Evolutionary conservation across 345 rosid genomes (phyloP).

Genomic region (Sisymbrium irio): DNA sequence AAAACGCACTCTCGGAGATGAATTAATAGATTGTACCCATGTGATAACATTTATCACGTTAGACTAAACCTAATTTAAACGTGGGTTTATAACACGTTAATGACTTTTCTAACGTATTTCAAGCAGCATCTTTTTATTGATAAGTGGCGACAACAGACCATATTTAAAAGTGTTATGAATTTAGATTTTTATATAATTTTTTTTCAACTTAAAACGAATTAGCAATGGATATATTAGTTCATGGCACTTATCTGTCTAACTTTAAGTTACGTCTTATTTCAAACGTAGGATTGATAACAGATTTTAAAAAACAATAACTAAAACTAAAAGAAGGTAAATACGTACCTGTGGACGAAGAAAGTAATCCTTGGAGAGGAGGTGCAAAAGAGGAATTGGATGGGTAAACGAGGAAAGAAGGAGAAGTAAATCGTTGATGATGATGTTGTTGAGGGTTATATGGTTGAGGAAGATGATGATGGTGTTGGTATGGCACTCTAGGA

Average conservation of each 20-base stretch:
- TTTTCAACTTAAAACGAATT: neutral
- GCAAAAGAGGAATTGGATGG: conserved; percentile 29
- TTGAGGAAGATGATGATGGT: conserved; percentile 43
- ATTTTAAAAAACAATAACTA: neutral
- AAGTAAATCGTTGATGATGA: conserved; percentile 46
- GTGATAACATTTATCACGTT: neutral
- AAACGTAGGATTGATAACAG: neutral
- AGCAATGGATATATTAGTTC: neutral
- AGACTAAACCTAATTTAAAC: neutral
- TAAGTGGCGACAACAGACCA: neutral
- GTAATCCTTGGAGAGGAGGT: conserved; percentile 28
- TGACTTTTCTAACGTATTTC: neutral
- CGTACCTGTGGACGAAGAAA: conserved; percentile 50
- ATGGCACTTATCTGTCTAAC: neutral
- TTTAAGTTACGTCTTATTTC: neutral
- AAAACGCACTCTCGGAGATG: neutral
- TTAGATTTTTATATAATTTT: neutral
- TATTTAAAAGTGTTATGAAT: neutral
- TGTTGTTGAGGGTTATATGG: conserved; percentile 47
- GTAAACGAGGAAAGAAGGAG: conserved; percentile 43
- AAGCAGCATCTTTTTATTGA: neutral
- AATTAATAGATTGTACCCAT: neutral
- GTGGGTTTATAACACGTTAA: neutral
- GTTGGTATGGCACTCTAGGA: conserved; percentile 48
- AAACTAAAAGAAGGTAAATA: neutral